phyloP scores from a whole-genome alignment of 768 basidiomycete genomes.

The Psilocybe cyanescens region DNA sequence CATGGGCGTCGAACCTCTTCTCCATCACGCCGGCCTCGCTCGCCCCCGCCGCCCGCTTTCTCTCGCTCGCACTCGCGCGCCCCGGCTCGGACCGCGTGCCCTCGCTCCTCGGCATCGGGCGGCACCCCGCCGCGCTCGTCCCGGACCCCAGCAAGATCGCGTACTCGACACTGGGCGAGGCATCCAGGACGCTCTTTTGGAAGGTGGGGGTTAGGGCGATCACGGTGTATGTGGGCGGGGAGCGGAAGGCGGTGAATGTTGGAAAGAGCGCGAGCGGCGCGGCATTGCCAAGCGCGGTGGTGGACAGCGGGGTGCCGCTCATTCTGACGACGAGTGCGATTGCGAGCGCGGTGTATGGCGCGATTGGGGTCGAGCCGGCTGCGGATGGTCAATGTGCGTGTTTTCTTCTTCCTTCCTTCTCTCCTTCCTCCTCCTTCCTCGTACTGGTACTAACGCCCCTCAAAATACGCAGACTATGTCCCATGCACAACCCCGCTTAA shows the following conservation, averaged over 20 bases:
- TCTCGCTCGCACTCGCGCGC: conserved; percentile 69
- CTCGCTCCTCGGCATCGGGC: conserved; percentile 69
- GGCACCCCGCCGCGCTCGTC: conserved; percentile 60
- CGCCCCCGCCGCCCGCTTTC: conserved; percentile 64
- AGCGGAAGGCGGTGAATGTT: conserved; percentile 41
- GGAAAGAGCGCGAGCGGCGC: conserved; percentile 42
- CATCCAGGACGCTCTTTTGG: conserved; percentile 60
- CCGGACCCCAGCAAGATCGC: conserved; percentile 52
- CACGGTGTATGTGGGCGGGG: conserved; percentile 60
- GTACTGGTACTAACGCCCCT: too few relatives aligned
- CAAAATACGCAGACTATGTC: neutral
- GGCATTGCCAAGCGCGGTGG: conserved; percentile 61
- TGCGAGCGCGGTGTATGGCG: conserved; percentile 80
- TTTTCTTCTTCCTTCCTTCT: neutral
- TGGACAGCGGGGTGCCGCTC: conserved; percentile 72
- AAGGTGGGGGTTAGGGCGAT: conserved; percentile 59
- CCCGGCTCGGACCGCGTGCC: conserved; percentile 64
- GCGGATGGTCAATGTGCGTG: conserved; percentile 67
- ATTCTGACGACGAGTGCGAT: conserved; percentile 67
- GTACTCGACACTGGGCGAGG: conserved; percentile 50
- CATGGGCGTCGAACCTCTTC: conserved; percentile 75
- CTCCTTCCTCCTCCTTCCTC: too few relatives aligned
- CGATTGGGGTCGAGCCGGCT: conserved; percentile 62
- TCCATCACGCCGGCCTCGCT: conserved; percentile 56
- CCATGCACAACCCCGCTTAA: conserved; percentile 57